phyloP scores from a whole-genome alignment of 257 asterid genomes.

The Capsicum pubescens region DNA sequence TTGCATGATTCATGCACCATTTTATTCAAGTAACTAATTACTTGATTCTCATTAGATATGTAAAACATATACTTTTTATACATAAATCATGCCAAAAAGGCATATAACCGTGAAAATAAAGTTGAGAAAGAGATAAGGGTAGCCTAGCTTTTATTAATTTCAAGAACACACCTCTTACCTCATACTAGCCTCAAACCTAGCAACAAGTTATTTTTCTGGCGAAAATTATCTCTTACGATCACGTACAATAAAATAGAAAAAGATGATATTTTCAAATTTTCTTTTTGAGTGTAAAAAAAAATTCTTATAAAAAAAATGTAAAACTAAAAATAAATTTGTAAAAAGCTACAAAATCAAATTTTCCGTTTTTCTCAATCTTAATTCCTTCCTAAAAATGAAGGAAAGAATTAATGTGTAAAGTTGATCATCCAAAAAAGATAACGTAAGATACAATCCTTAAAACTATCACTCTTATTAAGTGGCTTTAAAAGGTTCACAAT shows the following conservation, averaged over 20 bases:
- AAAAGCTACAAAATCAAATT: neutral
- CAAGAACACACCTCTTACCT: slow-evolving; percentile 19
- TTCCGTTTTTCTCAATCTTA: neutral
- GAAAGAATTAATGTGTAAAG: neutral
- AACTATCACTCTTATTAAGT: slow-evolving; percentile 7
- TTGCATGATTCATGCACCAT: neutral
- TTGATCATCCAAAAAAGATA: slow-evolving; percentile 7
- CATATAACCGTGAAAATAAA: slow-evolving; percentile 26
- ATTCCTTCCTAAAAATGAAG: neutral
- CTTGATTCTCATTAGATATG: neutral
- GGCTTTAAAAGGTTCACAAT: slow-evolving; percentile 23
- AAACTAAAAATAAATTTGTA: neutral
- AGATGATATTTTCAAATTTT: too few relatives aligned
- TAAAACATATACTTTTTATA: neutral
- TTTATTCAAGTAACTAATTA: neutral
- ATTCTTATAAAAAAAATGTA: neutral
- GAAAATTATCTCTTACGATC: neutral
- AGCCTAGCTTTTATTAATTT: neutral
- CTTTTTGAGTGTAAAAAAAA: too few relatives aligned
- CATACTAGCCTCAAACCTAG: slow-evolving; percentile 14
- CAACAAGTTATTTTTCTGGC: neutral
- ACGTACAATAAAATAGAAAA: neutral
- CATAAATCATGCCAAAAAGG: slow-evolving; percentile 19
- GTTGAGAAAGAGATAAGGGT: neutral
- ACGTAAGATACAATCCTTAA: slow-evolving; percentile 24